Conservation (phyloP, 2,329 filamentous ascomycete genomes). For the Trichoderma atrobrunneum region DNA sequence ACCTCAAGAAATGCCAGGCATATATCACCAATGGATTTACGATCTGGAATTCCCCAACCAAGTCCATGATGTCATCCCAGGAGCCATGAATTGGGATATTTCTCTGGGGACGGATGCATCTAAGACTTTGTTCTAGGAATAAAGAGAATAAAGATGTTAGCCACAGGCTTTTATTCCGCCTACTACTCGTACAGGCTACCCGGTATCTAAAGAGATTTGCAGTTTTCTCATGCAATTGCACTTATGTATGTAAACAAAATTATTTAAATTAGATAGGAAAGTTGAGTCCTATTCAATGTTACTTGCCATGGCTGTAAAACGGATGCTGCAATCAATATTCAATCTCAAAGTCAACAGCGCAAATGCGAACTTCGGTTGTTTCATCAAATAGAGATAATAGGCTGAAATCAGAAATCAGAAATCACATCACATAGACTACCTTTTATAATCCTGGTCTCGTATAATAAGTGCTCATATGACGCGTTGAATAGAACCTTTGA, state of each 20-base stretch:
- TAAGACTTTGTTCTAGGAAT: not conserved
- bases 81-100: not conserved
- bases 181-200: not conserved
- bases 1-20: not conserved
- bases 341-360: no score
- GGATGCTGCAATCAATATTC: not conserved
- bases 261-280: not conserved
- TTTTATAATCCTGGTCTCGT: not conserved
- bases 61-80: not conserved
- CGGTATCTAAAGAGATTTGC: not conserved
- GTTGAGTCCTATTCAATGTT: not conserved
- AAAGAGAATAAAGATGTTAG: not conserved
- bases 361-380: not conserved
- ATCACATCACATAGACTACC: not conserved
- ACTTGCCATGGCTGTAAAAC: not conserved
- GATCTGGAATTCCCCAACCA: not conserved
- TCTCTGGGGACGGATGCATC: not conserved
- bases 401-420: not conserved
- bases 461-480: not conserved
- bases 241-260: not conserved
- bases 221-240: not conserved
- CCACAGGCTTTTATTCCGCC: not conserved
- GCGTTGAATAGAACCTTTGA: not conserved
- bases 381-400: not conserved
- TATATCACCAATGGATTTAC: not conserved